Evolutionary conservation across 2,329 filamentous ascomycete genomes (phyloP).

Genomic region (Colletotrichum filicis): DNA sequence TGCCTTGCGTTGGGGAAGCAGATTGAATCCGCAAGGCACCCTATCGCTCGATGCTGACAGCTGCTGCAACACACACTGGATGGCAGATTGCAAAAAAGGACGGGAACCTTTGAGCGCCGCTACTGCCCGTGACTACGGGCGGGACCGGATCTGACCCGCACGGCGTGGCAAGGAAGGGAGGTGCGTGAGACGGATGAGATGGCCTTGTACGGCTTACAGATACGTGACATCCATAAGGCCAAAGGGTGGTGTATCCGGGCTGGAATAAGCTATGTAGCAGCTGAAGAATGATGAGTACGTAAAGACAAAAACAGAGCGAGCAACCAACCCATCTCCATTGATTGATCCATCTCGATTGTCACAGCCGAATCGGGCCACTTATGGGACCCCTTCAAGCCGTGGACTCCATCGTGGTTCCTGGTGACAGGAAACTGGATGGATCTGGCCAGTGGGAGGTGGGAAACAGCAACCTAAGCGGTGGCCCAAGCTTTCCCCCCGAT

Average conservation of each 20-base stretch:
- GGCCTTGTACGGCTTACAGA: background rate
- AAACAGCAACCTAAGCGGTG: constrained; percentile 28
- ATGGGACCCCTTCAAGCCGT: background rate
- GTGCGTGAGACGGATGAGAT: background rate
- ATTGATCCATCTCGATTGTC: background rate
- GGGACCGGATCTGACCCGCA: constrained; percentile 16
- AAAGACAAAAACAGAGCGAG: background rate
- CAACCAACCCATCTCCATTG: background rate
- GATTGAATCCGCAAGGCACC: background rate
- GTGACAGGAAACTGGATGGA: constrained; percentile 26
- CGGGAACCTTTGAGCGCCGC: background rate
- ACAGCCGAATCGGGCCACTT: background rate
- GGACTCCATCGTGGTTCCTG: constrained; percentile 7
- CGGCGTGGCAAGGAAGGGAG: background rate
- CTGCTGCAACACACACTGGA: background rate
- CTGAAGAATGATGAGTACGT: too few relatives aligned
- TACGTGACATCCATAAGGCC: too few relatives aligned
- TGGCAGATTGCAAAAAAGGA: background rate
- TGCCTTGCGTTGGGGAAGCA: background rate
- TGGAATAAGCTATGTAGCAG: too few relatives aligned
- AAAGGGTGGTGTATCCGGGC: too few relatives aligned
- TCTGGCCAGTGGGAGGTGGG: constrained; percentile 21
- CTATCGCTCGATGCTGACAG: background rate
- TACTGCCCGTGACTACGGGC: constrained; percentile 3
- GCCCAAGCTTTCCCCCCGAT: constrained; percentile 23